phyloP scores from a whole-genome alignment of 129 eudicot genomes.

The Logfia minima region DNA sequence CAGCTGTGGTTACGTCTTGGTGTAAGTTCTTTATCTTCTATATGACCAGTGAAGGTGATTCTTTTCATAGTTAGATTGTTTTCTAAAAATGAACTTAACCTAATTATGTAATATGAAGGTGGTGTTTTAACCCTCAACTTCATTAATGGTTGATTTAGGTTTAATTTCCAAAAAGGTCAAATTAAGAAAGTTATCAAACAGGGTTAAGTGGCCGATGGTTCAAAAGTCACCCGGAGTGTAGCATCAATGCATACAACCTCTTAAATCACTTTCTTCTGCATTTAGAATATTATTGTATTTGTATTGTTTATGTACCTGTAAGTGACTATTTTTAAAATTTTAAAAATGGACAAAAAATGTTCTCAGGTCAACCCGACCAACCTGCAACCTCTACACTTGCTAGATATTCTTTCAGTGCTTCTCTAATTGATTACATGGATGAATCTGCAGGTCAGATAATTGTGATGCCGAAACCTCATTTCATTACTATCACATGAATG shows the following conservation, averaged over 20 bases:
- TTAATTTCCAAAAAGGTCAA: not conserved
- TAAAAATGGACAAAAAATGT: not conserved
- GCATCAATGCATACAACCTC: not conserved
- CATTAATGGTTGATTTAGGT: not conserved
- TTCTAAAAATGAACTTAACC: not conserved
- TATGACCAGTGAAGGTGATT: not conserved
- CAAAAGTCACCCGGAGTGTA: not conserved
- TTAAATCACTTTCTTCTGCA: not conserved
- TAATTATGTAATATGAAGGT: not conserved
- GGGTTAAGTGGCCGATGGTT: not conserved
- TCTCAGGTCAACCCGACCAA: not conserved
- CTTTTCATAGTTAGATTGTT: conserved; percentile 19
- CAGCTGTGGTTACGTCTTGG: conserved; percentile 83
- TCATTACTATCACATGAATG: conserved; percentile 62
- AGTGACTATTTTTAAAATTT: not conserved
- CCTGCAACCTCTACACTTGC: not conserved
- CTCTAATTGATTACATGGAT: conserved; percentile 25
- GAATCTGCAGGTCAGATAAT: conserved; percentile 63
- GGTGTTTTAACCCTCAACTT: not conserved
- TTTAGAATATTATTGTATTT: not conserved
- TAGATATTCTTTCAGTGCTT: not conserved
- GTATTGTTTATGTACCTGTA: not conserved
- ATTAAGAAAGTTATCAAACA: not conserved
- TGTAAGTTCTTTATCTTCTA: conserved; percentile 57
- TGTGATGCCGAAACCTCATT: conserved; percentile 43